Evolutionary conservation across 441 rosid species (phyloP), one percentile per base, ranked within the genome.

Genomic region (Gossypium aridum): DNA sequence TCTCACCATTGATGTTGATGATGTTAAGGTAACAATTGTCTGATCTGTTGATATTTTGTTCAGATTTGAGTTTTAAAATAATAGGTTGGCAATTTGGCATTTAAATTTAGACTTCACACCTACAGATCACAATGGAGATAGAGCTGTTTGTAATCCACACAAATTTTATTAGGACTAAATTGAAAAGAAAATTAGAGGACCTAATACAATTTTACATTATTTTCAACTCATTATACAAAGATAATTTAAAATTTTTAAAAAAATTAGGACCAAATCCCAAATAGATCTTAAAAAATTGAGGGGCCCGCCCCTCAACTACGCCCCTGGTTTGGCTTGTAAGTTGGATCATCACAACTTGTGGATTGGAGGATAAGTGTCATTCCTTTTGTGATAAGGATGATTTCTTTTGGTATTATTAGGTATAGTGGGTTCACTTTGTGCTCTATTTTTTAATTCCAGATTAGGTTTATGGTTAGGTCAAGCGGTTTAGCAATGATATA

Each of bases 1-100:
- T 84, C 94, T 96, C 75, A 73, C 79, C 20, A 92, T 93, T 64
- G 97, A 96, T 79, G 98, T 96, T 23, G 99, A 96, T 83, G 97
- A 90, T 56, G 92, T 88, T 62, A 88, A 89, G 98, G 98, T 91
- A 80, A 26, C 1, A 54, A 79, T 53, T 23, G 2, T 16, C 3
- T 23, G 13, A 2, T 34, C 43, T 57, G 12, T 60, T 23, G 47
- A 59, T 56, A 7, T 20, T 6, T 9, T 28, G 25, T n/a, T 14
- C 1, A 55, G 37, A 64, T 57, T 3, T 23, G 2, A 37, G 43
- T 37, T 37, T 37, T 37, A 37, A 37, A 37, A 37, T 37, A 37
- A 37, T 7, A 37, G 43, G 43, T 37, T 7, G 10, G 43, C 43
- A 37, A 37, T 7, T 7, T 37, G 43, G 43, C 43, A 37, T 7